Conservation (phyloP, 495 filamentous ascomycete species). For the Darksidea phi region DNA sequence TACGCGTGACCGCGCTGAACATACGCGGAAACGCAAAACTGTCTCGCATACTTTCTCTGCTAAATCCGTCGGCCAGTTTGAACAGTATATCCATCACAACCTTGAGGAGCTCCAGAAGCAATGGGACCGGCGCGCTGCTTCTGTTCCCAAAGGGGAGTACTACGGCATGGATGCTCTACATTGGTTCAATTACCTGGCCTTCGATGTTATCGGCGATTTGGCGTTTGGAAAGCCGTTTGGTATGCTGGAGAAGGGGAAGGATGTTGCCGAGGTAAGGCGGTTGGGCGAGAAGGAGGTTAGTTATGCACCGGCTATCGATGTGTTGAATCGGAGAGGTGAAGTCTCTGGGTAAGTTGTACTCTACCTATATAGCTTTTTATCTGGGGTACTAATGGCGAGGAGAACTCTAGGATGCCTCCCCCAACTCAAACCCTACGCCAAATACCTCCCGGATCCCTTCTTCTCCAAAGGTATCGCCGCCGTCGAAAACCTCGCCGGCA, state of each 20-base stretch:
- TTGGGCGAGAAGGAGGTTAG: conserved; percentile 53
- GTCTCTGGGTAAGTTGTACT: conserved; percentile 59
- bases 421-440: conserved; percentile 61
- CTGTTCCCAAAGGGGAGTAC: conserved; percentile 52
- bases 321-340: conserved; percentile 67
- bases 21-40: conserved; percentile 87
- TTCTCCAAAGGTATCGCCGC: conserved; percentile 62
- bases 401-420: conserved; percentile 61
- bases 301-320: conserved; percentile 66
- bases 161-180: conserved; percentile 72
- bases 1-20: conserved; percentile 76
- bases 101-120: conserved; percentile 70
- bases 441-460: conserved; percentile 67
- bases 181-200: conserved; percentile 95
- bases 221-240: conserved; percentile 49
- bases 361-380: too few relatives aligned
- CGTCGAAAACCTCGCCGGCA: conserved; percentile 67
- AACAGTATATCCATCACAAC: conserved; percentile 84
- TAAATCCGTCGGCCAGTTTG: conserved; percentile 80
- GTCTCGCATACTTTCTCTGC: conserved; percentile 83
- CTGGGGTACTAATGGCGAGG: conserved; percentile 10
- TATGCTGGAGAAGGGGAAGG: conserved; percentile 59
- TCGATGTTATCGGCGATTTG: conserved; percentile 86
- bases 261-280: conserved; percentile 61
- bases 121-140: conserved; percentile 56